A percentile compares a stretch with the other conserved stretches of the same genome.
Conservation (phyloP, 352 stramenopile genomes). For the Pythium brassicae region DNA sequence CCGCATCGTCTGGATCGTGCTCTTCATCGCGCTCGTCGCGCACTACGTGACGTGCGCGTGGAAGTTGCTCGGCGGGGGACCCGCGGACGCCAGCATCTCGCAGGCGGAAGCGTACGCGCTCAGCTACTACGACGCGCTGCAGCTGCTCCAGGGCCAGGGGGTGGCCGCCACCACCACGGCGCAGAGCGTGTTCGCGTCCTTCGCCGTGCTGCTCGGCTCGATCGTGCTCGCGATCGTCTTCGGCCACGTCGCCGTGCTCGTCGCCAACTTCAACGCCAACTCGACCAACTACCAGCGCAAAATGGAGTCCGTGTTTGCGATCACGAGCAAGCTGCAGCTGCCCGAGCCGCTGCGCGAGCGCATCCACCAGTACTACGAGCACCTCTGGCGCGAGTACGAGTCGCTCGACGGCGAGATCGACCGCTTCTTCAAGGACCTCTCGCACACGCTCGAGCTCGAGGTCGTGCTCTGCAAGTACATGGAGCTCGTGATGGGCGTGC, state of each 20-base stretch:
- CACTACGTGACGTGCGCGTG: constrained; percentile 53
- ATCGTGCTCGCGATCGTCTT: constrained; percentile 60
- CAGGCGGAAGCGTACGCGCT: constrained; percentile 19
- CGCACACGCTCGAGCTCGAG: constrained; percentile 61
- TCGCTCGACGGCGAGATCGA: constrained; percentile 48
- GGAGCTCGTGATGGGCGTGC: constrained; percentile 43
- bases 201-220: constrained; percentile 41
- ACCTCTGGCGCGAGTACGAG: constrained; percentile 64
- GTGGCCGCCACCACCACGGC: constrained; percentile 8
- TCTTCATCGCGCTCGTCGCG: constrained; percentile 31
- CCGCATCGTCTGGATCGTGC: constrained; percentile 29
- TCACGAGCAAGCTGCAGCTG: constrained; percentile 47
- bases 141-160: constrained; percentile 54
- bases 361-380: constrained; percentile 68
- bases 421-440: constrained; percentile 48
- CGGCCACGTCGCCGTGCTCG: constrained; percentile 49
- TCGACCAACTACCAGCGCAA: constrained; percentile 55
- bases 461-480: constrained; percentile 74
- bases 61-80: constrained; percentile 21
- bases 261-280: constrained; percentile 55
- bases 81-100: background rate
- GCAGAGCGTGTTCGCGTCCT: constrained; percentile 38
- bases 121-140: constrained; percentile 42
- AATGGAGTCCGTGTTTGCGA: constrained; percentile 52
- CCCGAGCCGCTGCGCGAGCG: constrained; percentile 41